These are phyloP conservation scores for Dactylellina sp. DNA, from an alignment of 2,329 filamentous ascomycete species.

Conservation along the genomic window DNA sequence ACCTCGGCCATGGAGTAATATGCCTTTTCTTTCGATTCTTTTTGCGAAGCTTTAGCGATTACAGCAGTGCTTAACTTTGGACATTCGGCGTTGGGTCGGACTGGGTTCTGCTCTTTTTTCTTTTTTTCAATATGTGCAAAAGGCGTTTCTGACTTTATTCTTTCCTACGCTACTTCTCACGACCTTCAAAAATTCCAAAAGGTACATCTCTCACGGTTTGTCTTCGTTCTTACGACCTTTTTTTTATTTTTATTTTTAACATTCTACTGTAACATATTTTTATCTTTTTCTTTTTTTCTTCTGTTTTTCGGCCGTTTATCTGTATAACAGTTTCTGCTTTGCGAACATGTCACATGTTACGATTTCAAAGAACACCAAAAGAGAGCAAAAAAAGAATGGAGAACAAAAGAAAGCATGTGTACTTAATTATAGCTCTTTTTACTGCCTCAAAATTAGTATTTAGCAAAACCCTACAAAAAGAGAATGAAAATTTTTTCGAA, in stretches of 20 bases:
- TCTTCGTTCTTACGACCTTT: constrained; percentile 46
- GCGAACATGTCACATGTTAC: constrained; percentile 45
- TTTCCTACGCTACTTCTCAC: constrained; percentile 20
- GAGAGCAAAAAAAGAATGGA: constrained; percentile 32
- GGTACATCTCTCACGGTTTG: constrained; percentile 41
- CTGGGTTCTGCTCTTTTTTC: constrained; percentile 21
- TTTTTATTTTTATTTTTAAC: constrained; percentile 12
- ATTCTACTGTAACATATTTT: constrained; percentile 55
- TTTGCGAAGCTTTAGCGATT: constrained; percentile 55
- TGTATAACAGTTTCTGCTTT: constrained; percentile 55
- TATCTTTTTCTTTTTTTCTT: constrained; percentile 15
- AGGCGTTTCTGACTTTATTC: constrained; percentile 36
- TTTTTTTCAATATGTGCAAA: constrained; percentile 22
- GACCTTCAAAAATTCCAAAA: constrained; percentile 54
- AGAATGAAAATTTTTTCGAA: constrained; percentile 56
- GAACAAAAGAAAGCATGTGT: constrained; percentile 45
- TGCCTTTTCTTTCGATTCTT: constrained; percentile 36
- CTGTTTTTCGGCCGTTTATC: constrained; percentile 17
- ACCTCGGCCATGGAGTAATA: constrained; percentile 53
- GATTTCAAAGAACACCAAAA: constrained; percentile 40
- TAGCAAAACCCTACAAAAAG: constrained; percentile 49
- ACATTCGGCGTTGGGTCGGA: constrained; percentile 52
- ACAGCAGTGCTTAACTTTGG: constrained; percentile 49
- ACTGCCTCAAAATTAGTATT: constrained; percentile 55
- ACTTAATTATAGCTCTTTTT: constrained; percentile 54